Evolutionary conservation across 169 alveolate species (phyloP), one percentile per base, ranked within the genome.

Genomic region (Pseudocohnilembus persalinus): DNA sequence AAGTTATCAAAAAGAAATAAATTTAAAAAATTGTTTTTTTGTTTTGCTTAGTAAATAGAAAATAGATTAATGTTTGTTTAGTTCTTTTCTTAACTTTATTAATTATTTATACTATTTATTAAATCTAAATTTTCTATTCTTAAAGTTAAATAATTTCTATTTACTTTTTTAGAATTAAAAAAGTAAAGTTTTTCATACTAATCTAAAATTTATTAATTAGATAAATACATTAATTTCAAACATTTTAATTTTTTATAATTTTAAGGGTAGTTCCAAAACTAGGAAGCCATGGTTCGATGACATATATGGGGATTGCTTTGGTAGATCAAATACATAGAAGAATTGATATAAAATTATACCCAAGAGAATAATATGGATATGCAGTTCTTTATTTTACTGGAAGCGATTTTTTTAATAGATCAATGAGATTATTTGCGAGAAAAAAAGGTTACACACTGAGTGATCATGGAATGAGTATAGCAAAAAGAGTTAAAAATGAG

Each of bases 381-480:
- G 97, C 98, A 6, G 79, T 94, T 27, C 86, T 96, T 83, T 95
- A 95, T 87, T 96, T 96, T 87, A 96, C 98, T 30, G 98, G 98
- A 33, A 88, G 96, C 77, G 97, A 95, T 29, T 87, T 88, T 83
- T 96, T 93, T 90, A 94, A 94, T 83, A 92, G 97, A 84, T 87
- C 96, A 68, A 88, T 93, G 92, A 93, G 97, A 79, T 79, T 90
- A 32, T 94, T 88, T 89, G 97, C 97, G 16, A 88, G 92, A 84
- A 84, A 89, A 82, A 83, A 82, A 32, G 97, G 97, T 27, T 91
- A 85, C 68, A 86, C 90, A 77, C 87, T 96, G 72, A 91, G 95
- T 88, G 98, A 96, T 82, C 91, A 92, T 68, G 98, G 97, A 49
- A 49, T 49, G 68, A 20, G 26, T 49, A 4, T 49, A 11, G 68